phyloP scores from a whole-genome alignment of 2,329 filamentous ascomycete genomes.

The Nothophoma quercina region DNA sequence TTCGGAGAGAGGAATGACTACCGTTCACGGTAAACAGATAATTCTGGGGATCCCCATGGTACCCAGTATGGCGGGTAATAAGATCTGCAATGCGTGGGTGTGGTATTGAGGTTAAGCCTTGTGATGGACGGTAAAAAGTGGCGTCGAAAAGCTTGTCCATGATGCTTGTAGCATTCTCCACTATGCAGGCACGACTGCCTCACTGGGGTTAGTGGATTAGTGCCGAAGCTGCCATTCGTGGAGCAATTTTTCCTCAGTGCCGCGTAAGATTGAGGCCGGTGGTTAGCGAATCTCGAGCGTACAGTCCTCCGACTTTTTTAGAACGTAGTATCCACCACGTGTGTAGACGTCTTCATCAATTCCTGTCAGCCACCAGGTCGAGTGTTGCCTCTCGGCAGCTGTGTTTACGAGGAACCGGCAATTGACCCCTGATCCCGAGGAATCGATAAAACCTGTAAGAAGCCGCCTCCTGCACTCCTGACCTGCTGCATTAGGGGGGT shows the following conservation, averaged over 20 bases:
- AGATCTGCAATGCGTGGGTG: slow-evolving; percentile 2
- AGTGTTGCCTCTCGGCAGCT: too few relatives aligned
- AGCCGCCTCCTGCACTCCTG: too few relatives aligned
- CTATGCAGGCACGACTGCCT: background rate
- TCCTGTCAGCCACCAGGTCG: too few relatives aligned
- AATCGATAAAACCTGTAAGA: too few relatives aligned
- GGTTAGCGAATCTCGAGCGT: background rate
- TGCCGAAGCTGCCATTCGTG: background rate
- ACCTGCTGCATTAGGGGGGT: too few relatives aligned
- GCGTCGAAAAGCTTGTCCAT: slow-evolving; percentile 9
- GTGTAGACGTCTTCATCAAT: too few relatives aligned
- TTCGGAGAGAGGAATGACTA: background rate
- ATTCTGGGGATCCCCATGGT: background rate
- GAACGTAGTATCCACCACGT: too few relatives aligned
- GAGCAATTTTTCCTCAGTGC: background rate
- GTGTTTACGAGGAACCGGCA: too few relatives aligned
- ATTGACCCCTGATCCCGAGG: too few relatives aligned
- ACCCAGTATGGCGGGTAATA: background rate
- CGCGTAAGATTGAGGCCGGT: background rate
- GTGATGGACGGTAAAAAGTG: slow-evolving; percentile 1
- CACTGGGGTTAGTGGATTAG: background rate
- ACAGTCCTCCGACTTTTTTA: too few relatives aligned
- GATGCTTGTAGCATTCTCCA: background rate
- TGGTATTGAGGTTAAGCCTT: background rate
- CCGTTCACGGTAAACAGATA: background rate